A percentile compares a stretch with the other conserved stretches of the same genome.
phyloP scores from a whole-genome alignment of 441 rosid genomes.

The Syzygium malaccense region DNA sequence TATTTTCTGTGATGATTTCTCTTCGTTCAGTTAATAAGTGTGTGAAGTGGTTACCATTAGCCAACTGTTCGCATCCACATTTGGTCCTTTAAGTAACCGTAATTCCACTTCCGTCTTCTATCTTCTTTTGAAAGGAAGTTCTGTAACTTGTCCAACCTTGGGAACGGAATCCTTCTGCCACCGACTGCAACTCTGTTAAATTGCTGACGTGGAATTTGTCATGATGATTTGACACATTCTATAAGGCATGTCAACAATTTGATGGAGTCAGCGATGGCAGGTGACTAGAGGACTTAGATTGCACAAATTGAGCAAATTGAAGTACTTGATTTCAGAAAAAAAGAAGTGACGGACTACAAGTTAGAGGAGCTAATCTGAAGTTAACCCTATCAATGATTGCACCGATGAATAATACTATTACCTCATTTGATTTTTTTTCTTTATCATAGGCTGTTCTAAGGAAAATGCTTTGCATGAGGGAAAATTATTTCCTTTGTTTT shows the following conservation, averaged over 20 bases:
- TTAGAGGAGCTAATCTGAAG: background rate
- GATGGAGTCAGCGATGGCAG: background rate
- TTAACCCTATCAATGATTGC: background rate
- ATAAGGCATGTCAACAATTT: background rate
- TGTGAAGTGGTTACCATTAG: background rate
- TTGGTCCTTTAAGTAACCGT: background rate
- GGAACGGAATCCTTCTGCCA: background rate
- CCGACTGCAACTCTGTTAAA: background rate
- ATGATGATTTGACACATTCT: background rate
- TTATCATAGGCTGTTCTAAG: background rate
- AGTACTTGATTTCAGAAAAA: background rate
- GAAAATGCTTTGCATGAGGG: background rate
- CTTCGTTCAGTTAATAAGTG: background rate
- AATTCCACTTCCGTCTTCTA: background rate
- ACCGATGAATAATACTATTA: background rate
- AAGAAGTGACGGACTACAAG: background rate
- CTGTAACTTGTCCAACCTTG: background rate
- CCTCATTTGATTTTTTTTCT: background rate
- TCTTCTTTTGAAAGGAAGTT: background rate
- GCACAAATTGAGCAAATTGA: background rate
- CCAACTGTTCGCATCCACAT: background rate
- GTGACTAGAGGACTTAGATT: background rate
- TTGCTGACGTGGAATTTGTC: background rate
- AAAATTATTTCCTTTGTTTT: background rate
- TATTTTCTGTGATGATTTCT: background rate